Evolutionary conservation across 805 yeast genomes (phyloP).

Genomic region (Zygoascus ofunaensis): DNA sequence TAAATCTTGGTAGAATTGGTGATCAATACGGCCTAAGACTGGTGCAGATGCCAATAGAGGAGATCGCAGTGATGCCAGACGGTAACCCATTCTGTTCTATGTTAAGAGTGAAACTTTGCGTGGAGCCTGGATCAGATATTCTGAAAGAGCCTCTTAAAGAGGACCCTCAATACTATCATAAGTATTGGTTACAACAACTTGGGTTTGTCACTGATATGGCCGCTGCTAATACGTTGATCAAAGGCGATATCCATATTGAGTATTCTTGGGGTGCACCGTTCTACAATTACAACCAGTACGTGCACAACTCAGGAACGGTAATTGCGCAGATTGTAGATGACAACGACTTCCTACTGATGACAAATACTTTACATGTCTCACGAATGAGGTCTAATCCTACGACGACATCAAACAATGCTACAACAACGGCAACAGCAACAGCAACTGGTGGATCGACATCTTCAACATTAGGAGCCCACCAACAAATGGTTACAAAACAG

Average conservation of each 20-base stretch:
- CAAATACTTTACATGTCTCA: slow-evolving; percentile 75
- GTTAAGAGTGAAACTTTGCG: slow-evolving; percentile 53
- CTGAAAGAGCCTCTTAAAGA: slow-evolving; percentile 27
- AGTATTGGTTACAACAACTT: slow-evolving; percentile 54
- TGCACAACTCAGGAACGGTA: slow-evolving; percentile 82
- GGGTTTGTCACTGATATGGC: slow-evolving; percentile 80
- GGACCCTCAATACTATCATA: slow-evolving; percentile 54
- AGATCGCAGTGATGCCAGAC: slow-evolving; percentile 64
- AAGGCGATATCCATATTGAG: slow-evolving; percentile 47
- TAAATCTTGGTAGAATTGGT: slow-evolving; percentile 70
- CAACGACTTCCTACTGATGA: slow-evolving; percentile 74
- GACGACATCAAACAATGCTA: not conserved
- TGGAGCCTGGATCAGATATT: slow-evolving; percentile 45
- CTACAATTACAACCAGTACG: slow-evolving; percentile 78
- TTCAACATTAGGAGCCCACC: slow-evolving; percentile 47
- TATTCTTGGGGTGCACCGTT: slow-evolving; percentile 90
- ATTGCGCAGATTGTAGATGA: slow-evolving; percentile 77
- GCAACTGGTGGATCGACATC: too few relatives aligned
- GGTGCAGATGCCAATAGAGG: slow-evolving; percentile 89
- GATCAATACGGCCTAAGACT: slow-evolving; percentile 73
- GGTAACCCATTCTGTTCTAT: slow-evolving; percentile 84
- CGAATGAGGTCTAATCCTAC: slow-evolving; percentile 39
- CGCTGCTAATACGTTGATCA: slow-evolving; percentile 50
- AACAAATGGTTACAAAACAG: too few relatives aligned
- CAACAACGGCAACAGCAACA: too few relatives aligned